Evolutionary conservation across 768 basidiomycete genomes (phyloP).

Genomic region (Mycena amicta): DNA sequence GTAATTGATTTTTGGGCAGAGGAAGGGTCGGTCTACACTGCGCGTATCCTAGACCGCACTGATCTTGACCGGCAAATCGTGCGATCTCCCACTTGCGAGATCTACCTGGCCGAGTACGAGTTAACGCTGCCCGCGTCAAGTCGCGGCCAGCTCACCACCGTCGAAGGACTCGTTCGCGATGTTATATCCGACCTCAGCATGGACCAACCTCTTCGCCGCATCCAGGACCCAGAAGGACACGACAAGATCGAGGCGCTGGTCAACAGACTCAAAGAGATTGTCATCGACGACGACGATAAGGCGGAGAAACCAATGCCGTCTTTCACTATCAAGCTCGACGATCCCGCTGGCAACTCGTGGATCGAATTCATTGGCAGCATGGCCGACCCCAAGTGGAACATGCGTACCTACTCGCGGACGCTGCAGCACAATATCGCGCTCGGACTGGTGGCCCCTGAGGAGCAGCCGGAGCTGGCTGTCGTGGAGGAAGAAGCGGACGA

Average conservation of each 20-base stretch:
- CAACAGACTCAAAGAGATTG: slow-evolving; percentile 60
- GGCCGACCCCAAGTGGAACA: slow-evolving; percentile 91
- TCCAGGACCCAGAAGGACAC: slow-evolving; percentile 74
- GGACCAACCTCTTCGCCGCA: slow-evolving; percentile 82
- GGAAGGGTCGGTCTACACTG: slow-evolving; percentile 83
- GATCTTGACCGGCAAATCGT: slow-evolving; percentile 95
- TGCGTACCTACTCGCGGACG: slow-evolving; percentile 80
- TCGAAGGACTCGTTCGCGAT: slow-evolving; percentile 89
- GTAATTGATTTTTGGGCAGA: slow-evolving; percentile 44
- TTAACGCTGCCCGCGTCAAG: slow-evolving; percentile 84
- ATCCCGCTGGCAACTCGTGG: slow-evolving; percentile 96
- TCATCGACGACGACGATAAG: slow-evolving; percentile 61
- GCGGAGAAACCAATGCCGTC: slow-evolving; percentile 59
- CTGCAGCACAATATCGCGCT: slow-evolving; percentile 78
- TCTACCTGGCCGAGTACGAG: slow-evolving; percentile 84
- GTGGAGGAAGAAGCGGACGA: slow-evolving; percentile 20
- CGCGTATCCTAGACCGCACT: slow-evolving; percentile 66
- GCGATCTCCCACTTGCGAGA: slow-evolving; percentile 80
- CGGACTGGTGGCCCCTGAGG: slow-evolving; percentile 63
- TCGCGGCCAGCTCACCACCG: slow-evolving; percentile 93
- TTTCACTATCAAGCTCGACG: slow-evolving; percentile 86
- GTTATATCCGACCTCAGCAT: slow-evolving; percentile 76
- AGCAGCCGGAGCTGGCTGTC: slow-evolving; percentile 18
- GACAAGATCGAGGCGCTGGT: slow-evolving; percentile 76
- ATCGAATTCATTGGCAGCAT: slow-evolving; percentile 86